Conservation (phyloP, 1,284 basidiomycete species). For the Microbotryum lychnidis-dioicae region DNA sequence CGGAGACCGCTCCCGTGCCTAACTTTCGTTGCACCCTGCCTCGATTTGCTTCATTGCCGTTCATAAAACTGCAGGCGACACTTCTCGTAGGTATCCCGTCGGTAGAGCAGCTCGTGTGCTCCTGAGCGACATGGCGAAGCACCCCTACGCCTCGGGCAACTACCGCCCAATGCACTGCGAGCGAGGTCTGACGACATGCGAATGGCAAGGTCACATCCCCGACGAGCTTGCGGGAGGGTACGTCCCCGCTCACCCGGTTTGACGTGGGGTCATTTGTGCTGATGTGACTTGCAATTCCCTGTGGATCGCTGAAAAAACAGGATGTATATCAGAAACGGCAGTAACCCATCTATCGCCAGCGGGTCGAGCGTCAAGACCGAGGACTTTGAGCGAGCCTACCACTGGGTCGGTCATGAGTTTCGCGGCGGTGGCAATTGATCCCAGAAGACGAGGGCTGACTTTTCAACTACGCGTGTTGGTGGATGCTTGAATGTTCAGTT, state of each 20-base stretch:
- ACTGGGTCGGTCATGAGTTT: conserved; percentile 31
- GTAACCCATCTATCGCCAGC: conserved; percentile 39
- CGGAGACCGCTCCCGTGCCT: no score
- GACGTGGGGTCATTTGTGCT: not conserved
- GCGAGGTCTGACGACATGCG: conserved; percentile 35
- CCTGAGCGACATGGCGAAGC: conserved; percentile 12
- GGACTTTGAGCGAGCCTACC: conserved; percentile 29
- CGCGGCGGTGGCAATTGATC: conserved; percentile 23
- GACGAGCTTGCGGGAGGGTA: conserved; percentile 37
- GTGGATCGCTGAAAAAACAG: not conserved
- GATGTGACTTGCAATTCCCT: not conserved
- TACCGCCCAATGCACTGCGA: conserved; percentile 39
- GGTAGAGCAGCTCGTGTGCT: no score
- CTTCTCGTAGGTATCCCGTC: no score
- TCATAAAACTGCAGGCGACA: no score
- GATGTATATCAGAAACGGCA: conserved; percentile 46
- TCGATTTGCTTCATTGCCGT: no score
- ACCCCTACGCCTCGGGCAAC: conserved; percentile 41
- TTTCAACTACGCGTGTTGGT: not conserved
- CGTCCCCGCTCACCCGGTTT: not conserved
- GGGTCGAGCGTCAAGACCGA: conserved; percentile 9
- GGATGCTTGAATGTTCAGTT: conserved; percentile 22
- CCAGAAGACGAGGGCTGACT: not conserved
- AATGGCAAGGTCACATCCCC: conserved; percentile 36
- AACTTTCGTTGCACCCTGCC: no score